phyloP scores from a whole-genome alignment of 2,329 filamentous ascomycete species.

The Trichoderma hamatum region DNA sequence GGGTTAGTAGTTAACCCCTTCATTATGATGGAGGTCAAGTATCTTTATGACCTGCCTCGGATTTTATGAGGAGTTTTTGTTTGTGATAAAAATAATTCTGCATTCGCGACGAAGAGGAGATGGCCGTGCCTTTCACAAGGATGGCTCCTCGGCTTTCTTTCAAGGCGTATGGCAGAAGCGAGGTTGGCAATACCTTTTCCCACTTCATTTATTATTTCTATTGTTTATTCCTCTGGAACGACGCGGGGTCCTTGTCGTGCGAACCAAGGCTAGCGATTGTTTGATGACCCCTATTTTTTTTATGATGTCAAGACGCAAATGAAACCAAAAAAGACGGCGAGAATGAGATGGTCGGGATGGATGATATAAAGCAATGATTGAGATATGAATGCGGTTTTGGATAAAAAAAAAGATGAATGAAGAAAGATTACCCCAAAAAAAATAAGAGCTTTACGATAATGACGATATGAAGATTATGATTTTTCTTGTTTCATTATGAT shows the following conservation, averaged over 20 bases:
- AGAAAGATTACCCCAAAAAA: neutral
- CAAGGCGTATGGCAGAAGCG: constrained; percentile 20
- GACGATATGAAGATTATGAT: constrained; percentile 22
- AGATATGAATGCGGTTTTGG: neutral
- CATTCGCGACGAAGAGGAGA: constrained; percentile 17
- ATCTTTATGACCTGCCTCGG: neutral
- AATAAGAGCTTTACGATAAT: constrained; percentile 24
- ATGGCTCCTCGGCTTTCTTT: constrained; percentile 22
- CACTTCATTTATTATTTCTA: neutral
- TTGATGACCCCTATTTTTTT: neutral
- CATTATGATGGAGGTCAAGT: neutral
- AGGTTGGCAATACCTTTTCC: constrained; percentile 13
- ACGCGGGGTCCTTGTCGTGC: neutral
- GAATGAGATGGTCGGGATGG: neutral
- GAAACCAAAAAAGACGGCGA: neutral
- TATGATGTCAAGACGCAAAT: constrained; percentile 4
- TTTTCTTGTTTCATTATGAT: neutral
- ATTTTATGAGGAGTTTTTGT: neutral
- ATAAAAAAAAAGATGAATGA: constrained; percentile 1
- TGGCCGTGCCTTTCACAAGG: constrained; percentile 21
- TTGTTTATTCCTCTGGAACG: neutral
- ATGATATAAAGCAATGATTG: constrained; percentile 10
- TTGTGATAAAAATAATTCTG: neutral
- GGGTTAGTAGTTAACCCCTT: neutral
- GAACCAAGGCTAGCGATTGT: neutral